Evolutionary conservation across 495 filamentous ascomycete genomes (phyloP).

Genomic region (Aspergillus affinis): DNA sequence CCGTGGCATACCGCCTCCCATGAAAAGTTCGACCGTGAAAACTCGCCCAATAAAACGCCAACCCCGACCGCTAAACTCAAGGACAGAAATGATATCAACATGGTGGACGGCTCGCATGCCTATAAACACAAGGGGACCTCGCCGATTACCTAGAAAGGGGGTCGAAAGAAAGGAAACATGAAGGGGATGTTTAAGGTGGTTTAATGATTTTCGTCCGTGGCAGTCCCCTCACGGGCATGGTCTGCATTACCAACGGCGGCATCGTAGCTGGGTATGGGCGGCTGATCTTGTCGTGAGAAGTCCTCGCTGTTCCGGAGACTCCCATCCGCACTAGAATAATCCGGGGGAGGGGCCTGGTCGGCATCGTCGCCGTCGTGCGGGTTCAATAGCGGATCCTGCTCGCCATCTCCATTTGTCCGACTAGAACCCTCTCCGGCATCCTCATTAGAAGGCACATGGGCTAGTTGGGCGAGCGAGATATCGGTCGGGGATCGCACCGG

Average conservation of each 20-base stretch:
- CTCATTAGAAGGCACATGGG: slow-evolving; percentile 70
- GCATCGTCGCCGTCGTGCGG: slow-evolving; percentile 34
- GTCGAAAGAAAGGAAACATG: slow-evolving; percentile 4
- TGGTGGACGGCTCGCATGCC: slow-evolving; percentile 13
- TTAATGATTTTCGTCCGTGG: slow-evolving; percentile 12
- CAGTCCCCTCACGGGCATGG: not conserved
- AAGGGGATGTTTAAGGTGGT: not conserved
- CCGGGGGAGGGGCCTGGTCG: slow-evolving; percentile 56
- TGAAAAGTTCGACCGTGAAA: slow-evolving; percentile 18
- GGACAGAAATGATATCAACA: slow-evolving; percentile 14
- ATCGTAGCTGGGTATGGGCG: slow-evolving; percentile 61
- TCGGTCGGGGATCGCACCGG: slow-evolving; percentile 92
- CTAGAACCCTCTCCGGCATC: slow-evolving; percentile 76
- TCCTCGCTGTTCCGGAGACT: slow-evolving; percentile 56
- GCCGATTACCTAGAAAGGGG: slow-evolving; percentile 7
- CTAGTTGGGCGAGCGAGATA: slow-evolving; percentile 81
- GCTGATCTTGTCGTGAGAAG: slow-evolving; percentile 40
- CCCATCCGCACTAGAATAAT: slow-evolving; percentile 70
- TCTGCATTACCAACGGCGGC: slow-evolving; percentile 52
- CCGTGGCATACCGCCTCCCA: slow-evolving; percentile 12
- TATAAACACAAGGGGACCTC: slow-evolving; percentile 15
- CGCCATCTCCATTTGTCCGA: slow-evolving; percentile 40
- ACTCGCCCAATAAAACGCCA: slow-evolving; percentile 28
- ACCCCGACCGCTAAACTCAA: slow-evolving; percentile 33
- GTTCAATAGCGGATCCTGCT: slow-evolving; percentile 36